phyloP scores from a whole-genome alignment of 1,139 yeast genomes.

The Candida sp. region DNA sequence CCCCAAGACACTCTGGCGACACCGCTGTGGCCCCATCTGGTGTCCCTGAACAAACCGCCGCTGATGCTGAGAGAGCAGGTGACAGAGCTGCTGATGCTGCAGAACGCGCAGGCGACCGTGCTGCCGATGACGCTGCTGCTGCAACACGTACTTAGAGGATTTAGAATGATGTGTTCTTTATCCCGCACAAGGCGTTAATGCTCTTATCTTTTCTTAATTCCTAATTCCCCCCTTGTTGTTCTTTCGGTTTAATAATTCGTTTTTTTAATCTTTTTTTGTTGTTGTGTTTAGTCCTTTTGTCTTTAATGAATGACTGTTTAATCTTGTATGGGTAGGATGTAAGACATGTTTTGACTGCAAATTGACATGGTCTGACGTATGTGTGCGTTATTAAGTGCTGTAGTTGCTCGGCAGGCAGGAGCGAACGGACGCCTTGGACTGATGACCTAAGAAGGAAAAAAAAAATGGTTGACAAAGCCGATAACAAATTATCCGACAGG shows the following conservation, averaged over 20 bases:
- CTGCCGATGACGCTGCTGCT: no score
- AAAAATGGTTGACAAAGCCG: no score
- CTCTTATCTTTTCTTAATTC: not conserved
- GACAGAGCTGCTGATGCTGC: not conserved
- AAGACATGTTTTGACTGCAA: not conserved
- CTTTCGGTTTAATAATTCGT: not conserved
- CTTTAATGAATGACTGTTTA: not conserved
- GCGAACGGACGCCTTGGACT: not conserved
- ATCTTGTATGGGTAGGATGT: not conserved
- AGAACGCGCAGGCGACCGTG: not conserved
- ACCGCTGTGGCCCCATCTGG: conserved; percentile 31
- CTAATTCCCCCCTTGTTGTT: not conserved
- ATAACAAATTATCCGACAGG: not conserved
- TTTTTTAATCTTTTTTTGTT: not conserved
- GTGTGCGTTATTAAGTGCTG: no score
- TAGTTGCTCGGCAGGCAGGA: no score
- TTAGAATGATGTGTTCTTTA: not conserved
- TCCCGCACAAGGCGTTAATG: not conserved
- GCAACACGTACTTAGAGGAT: not conserved
- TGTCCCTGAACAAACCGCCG: conserved; percentile 10
- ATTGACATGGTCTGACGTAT: no score
- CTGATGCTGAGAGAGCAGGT: not conserved
- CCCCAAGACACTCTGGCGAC: conserved; percentile 42
- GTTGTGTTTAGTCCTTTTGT: not conserved
- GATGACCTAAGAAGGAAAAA: not conserved